Conservation (phyloP, 2,329 filamentous ascomycete species). For the Xylaria sp. region DNA sequence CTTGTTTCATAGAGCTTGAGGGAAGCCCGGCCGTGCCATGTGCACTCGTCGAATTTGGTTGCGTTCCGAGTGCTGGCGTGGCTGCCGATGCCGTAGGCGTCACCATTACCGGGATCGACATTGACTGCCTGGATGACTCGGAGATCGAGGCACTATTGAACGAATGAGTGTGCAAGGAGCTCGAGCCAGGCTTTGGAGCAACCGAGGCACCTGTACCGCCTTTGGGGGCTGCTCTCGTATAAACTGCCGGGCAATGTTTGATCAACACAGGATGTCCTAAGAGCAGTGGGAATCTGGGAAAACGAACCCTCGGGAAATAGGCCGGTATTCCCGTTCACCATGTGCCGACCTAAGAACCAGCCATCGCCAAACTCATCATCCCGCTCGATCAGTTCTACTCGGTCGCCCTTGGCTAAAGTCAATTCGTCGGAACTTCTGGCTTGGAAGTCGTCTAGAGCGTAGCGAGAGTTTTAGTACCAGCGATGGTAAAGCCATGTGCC, state of each 20-base stretch:
- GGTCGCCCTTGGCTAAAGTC: conserved; percentile 76
- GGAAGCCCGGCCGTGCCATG: conserved; percentile 36
- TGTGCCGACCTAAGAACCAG: conserved; percentile 74
- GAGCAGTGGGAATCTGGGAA: conserved; percentile 1
- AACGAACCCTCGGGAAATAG: conserved; percentile 73
- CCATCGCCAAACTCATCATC: conserved; percentile 87
- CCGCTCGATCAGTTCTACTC: conserved; percentile 75
- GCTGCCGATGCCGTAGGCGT: conserved; percentile 26
- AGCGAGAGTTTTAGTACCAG: conserved; percentile 5
- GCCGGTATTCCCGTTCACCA: conserved; percentile 67
- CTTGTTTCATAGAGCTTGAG: conserved; percentile 38
- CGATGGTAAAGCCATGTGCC: background rate
- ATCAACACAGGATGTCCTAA: conserved; percentile 1
- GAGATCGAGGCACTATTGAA: conserved; percentile 25
- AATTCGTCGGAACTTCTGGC: conserved; percentile 92
- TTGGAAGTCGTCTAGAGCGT: conserved; percentile 74
- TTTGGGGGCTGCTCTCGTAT: conserved; percentile 55
- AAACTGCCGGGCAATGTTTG: conserved; percentile 42
- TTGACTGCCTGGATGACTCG: conserved; percentile 21
- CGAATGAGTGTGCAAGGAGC: conserved; percentile 20
- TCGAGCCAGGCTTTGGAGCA: conserved; percentile 30
- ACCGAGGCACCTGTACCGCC: conserved; percentile 26
- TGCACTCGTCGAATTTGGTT: conserved; percentile 26
- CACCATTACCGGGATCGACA: conserved; percentile 21
- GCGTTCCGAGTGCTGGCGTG: conserved; percentile 26